Conservation (phyloP, 805 yeast genomes). For the Cyberlindnera maclurae region DNA sequence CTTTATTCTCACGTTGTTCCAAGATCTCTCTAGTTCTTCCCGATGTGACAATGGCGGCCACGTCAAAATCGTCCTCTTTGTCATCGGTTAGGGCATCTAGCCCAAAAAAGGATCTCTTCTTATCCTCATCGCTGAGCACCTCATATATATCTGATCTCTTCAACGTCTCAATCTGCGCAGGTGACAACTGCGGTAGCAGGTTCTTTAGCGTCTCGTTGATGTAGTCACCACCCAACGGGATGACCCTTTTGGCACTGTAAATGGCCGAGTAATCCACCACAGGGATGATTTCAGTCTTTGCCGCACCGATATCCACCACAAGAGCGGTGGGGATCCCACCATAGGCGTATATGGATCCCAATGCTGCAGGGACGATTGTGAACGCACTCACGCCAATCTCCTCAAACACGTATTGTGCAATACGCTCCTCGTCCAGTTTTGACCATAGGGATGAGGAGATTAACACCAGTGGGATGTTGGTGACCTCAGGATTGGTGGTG, state of each 20-base stretch:
- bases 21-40: conserved; percentile 66
- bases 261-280: conserved; percentile 66
- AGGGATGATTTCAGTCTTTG: conserved; percentile 71
- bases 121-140: conserved; percentile 63
- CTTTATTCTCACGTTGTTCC: conserved; percentile 51
- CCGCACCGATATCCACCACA: conserved; percentile 75
- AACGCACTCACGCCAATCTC: conserved; percentile 64
- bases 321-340: conserved; percentile 58
- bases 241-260: conserved; percentile 42
- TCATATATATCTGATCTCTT: conserved; percentile 74
- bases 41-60: conserved; percentile 81
- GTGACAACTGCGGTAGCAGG: conserved; percentile 51
- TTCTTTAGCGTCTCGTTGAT: conserved; percentile 50
- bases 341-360: conserved; percentile 69
- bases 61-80: conserved; percentile 76
- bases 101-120: conserved; percentile 55
- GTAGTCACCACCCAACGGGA: conserved; percentile 54
- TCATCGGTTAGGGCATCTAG: conserved; percentile 39
- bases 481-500: conserved; percentile 22
- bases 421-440: conserved; percentile 53
- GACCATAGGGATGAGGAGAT: conserved; percentile 68
- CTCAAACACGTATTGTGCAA: conserved; percentile 75
- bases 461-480: conserved; percentile 62
- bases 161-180: conserved; percentile 60
- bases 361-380: conserved; percentile 56